Evolutionary conservation across 352 stramenopile species (phyloP), one percentile per base, ranked within the genome.

Genomic region (Pythium utonaiense): DNA sequence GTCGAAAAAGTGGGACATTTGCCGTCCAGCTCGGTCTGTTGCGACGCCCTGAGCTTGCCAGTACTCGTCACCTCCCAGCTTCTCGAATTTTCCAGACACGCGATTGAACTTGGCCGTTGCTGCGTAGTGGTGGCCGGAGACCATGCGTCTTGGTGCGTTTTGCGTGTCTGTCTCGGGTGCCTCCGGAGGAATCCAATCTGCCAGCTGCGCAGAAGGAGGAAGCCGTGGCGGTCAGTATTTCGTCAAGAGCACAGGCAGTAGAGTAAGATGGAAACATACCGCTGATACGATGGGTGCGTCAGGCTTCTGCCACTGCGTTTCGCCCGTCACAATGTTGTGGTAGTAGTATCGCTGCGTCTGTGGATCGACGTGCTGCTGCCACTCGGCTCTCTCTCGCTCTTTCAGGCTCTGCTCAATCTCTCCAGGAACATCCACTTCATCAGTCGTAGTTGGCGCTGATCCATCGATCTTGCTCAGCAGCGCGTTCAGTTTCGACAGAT

Each of bases 1-100:
- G 70, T 96, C 78, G 41, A 96, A 96, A 49, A 93, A 96, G 65
- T 92, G 80, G 60, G 80, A 87, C 84, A 96, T 92, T 64, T 95
- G 85, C 0, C 86, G 81, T 2, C 83, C 84, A 21, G 75, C 86
- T 22, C 83, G 77, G 69, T 96, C 87, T 9, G 66, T 10, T n/a
- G 83, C 78, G 2, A 88, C 67, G 7, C 81, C 78, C 9, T 67
- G 66, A 17, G 66, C 70, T 60, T 86, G 66, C 73, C 80, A 93
- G 60, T 93, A 88, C 1, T 86, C 78, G 16, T 85, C 73, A 17
- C 74, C 80, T 7, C 72, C 80, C 5, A 86, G 68, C 42, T 90
- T 74, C 45, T 91, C 80, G 50, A 88, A 90, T 33, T 86, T 87
- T 42, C 80, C 81, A 5, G 76, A 87, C 52, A 93, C 57, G 16